Evolutionary conservation across 495 filamentous ascomycete species (phyloP), one percentile per base, ranked within the genome.

Genomic region (Penicillium pancosmium): DNA sequence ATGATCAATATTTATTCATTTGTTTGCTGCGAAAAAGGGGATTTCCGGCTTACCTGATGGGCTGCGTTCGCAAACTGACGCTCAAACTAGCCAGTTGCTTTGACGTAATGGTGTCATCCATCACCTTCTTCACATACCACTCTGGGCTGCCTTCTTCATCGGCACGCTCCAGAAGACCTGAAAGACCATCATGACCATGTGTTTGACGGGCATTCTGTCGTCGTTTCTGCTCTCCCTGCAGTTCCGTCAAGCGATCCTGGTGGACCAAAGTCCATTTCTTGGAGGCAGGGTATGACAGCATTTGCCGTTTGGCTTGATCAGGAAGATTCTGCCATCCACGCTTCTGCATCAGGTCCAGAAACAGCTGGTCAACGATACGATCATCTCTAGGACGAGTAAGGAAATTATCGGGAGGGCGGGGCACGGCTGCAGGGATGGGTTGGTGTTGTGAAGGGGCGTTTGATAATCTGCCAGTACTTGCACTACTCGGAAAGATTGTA

Each of bases 231-330:
- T 97, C 93, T 19, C 91, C 90, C 79, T 98, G 92, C 78, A 87
- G 87, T 76, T 98, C 95, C 2, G 92, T 89, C 67, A 98, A 78
- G 36, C 91, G 88, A 76, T 98, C 94, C 70, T 98, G 93, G 70
- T 97, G 88, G 50, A 98, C 91, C 58, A 98, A 80, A 2, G 91
- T 95, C 94, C 94, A 98, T 78, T 98, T 98, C 78, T 98, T 98
- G 46, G 84, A 83, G 25, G 93, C 82, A 12, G 92, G 91, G 67
- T 98, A 98, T 15, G 92, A 90, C 72, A 92, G 80, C 92, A 98
- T 97, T 74, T 98, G 94, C 57, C 93, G 82, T 63, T 88, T 85
- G 25, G 93, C 95, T 73, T 96, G 91, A 64, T 98, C 94, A n/a
- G 94, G 94, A 52, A 98, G 82, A 68, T 93, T 92, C 73, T 95